Evolutionary conservation across 192 early-diverging fungal genomes (phyloP).

Genomic region (Umbelopsis sp.): DNA sequence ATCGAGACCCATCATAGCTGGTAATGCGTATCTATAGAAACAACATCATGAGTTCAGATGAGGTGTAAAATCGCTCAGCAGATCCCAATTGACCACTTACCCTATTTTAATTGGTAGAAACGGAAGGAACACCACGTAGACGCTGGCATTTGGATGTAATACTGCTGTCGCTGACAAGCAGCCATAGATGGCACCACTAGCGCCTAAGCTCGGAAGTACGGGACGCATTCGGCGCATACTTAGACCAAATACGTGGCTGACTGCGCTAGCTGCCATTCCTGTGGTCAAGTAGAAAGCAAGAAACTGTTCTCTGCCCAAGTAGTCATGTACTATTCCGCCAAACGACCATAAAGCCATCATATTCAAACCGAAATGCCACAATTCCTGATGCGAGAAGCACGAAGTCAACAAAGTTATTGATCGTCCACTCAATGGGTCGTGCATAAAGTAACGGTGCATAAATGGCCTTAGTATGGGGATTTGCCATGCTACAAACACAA

Average conservation of each 20-base stretch:
- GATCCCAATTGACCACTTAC: slow-evolving; percentile 17
- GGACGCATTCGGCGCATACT: slow-evolving; percentile 38
- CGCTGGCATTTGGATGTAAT: slow-evolving; percentile 57
- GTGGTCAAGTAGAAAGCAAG: slow-evolving; percentile 80
- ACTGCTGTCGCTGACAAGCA: slow-evolving; percentile 64
- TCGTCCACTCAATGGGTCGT: slow-evolving; percentile 68
- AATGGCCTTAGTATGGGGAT: slow-evolving; percentile 60
- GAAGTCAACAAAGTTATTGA: slow-evolving; percentile 80
- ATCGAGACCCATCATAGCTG: slow-evolving; percentile 72
- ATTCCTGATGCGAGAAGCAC: slow-evolving; percentile 73
- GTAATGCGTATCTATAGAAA: slow-evolving; percentile 58
- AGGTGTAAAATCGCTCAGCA: background rate
- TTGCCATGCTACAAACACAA: slow-evolving; percentile 81
- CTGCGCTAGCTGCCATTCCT: slow-evolving; percentile 65
- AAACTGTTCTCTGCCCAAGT: slow-evolving; percentile 70
- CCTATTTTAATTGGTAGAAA: slow-evolving; percentile 46
- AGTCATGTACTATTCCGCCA: slow-evolving; percentile 50
- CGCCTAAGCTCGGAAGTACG: slow-evolving; percentile 74
- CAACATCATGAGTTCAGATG: slow-evolving; percentile 19
- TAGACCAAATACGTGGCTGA: slow-evolving; percentile 63
- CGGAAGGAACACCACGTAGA: slow-evolving; percentile 67
- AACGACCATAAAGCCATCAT: slow-evolving; percentile 78
- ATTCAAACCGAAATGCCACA: slow-evolving; percentile 82
- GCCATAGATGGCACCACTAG: slow-evolving; percentile 81
- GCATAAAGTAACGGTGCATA: slow-evolving; percentile 78